Conservation (phyloP, 2,329 filamentous ascomycete species). For the Xylaria sp. region DNA sequence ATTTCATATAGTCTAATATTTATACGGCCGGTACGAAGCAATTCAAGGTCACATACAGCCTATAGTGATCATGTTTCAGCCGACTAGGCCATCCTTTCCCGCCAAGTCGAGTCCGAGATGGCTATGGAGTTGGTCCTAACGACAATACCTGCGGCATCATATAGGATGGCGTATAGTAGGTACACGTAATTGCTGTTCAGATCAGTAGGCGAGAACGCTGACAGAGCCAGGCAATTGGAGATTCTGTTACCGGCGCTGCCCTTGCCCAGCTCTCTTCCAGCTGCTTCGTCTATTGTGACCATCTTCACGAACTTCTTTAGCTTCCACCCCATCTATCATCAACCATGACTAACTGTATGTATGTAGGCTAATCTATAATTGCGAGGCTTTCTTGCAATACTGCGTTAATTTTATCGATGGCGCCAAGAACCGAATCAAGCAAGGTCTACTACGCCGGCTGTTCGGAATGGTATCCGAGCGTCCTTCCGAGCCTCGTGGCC, state of each 20-base stretch:
- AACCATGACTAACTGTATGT: neutral
- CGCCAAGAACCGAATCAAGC: conserved; percentile 21
- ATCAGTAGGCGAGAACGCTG: neutral
- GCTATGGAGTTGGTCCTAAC: neutral
- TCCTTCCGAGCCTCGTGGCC: conserved; percentile 33
- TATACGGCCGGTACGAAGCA: neutral
- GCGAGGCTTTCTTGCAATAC: neutral
- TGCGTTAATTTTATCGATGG: conserved; percentile 14
- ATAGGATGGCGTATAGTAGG: neutral
- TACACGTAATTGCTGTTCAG: neutral
- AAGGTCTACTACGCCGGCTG: conserved; percentile 21
- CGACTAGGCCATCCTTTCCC: neutral
- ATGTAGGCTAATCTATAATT: conserved; percentile 16
- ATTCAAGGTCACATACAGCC: neutral
- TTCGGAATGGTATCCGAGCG: conserved; percentile 31
- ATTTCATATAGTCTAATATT: neutral
- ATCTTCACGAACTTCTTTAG: conserved; percentile 2
- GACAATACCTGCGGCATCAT: neutral
- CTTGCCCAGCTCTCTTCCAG: conserved; percentile 8
- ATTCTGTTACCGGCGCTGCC: neutral
- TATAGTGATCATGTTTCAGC: neutral
- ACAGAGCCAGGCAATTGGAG: neutral
- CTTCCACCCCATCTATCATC: neutral
- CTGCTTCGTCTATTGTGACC: conserved; percentile 2
- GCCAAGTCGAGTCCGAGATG: neutral